Base-by-base conservation (phyloP, 345 rosid genomes). In the Erodium maritimum region DNA sequence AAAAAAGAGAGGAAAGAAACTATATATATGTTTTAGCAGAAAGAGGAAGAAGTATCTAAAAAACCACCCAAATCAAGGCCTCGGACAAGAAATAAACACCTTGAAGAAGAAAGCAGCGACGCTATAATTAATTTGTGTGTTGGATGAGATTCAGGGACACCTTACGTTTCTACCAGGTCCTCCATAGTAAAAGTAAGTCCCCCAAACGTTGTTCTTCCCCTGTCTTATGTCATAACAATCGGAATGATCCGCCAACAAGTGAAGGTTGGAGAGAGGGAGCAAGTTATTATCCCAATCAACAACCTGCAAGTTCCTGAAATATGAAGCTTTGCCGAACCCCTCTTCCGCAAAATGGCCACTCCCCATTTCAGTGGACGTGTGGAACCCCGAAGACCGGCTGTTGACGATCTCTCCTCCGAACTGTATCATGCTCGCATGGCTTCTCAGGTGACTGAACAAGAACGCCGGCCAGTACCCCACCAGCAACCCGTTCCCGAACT, bases 271-370 rank as follows among this genome's bases (percentile, higher is more conserved):
- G 0, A 81, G 69, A 37, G 94, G 96, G 53, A 93, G 77, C 60
- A 93, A 64, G 64, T 82, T 93, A 62, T 93, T 93, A 52, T 93
- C 96, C 99, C 99, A 93, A 65, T 93, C 99, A 37, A 93, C 99
- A 5, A 72, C 84, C 57, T 87, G 96, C 66, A 93, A 60, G 62
- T 89, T 93, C 45, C 99, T 72, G 65, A 93, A 93, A 70, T 93
- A 93, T 2, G 99, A 84, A 20, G 99, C 95, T 69, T 78, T 89
- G 45, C 81, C 80, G 54, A 87, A 93, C 5, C 99, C 99, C 77
- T 85, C 95, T 54, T 71, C 85, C 0, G 94, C 90, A 57, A 89
- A 93, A 75, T 77, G 99, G 9, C 99, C 96, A 64, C 99, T 93
- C 5, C 99, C 99, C 99, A 93, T 93, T 61, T 93, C 89, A 0